Evolutionary conservation across 306 rosid genomes (phyloP).

Genomic region (Vachellia pachyceras): DNA sequence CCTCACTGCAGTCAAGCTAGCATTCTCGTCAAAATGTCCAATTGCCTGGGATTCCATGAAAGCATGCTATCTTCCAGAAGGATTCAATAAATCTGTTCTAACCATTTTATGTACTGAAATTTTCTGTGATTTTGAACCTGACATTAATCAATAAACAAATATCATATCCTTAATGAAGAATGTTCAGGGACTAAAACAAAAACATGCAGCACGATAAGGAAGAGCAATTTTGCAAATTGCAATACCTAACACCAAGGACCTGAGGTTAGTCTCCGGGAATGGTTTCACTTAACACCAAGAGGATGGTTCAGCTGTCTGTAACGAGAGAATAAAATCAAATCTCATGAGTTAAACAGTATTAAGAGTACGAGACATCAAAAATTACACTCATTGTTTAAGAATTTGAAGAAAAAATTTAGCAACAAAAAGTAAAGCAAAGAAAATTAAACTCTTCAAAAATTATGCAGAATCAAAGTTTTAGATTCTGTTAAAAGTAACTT

Average conservation of each 20-base stretch:
- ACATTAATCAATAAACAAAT: conserved; percentile 29
- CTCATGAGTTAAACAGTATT: conserved; percentile 32
- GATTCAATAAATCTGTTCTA: conserved; percentile 89
- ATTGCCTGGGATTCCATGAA: conserved; percentile 60
- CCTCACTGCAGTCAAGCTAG: conserved; percentile 81
- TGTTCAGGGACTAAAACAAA: conserved; percentile 19
- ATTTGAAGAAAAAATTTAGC: neutral
- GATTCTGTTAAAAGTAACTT: too few relatives aligned
- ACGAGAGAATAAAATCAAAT: conserved; percentile 30
- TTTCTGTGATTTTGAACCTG: conserved; percentile 76
- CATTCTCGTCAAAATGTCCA: conserved; percentile 51
- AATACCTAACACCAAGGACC: conserved; percentile 55
- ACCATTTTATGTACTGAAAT: conserved; percentile 87
- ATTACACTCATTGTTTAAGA: neutral
- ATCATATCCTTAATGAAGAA: conserved; percentile 18
- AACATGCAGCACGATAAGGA: conserved; percentile 29
- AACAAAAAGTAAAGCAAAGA: neutral
- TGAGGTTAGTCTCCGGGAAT: conserved; percentile 53
- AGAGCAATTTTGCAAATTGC: conserved; percentile 27
- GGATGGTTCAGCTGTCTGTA: conserved; percentile 61
- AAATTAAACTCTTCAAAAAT: too few relatives aligned
- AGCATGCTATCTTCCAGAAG: conserved; percentile 89
- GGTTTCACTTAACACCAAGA: conserved; percentile 45
- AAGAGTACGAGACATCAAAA: too few relatives aligned
- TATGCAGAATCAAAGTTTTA: too few relatives aligned